These are phyloP conservation scores for Hydrangea macrophylla DNA, from an alignment of 148 eudicot species.

Conservation along the genomic window DNA sequence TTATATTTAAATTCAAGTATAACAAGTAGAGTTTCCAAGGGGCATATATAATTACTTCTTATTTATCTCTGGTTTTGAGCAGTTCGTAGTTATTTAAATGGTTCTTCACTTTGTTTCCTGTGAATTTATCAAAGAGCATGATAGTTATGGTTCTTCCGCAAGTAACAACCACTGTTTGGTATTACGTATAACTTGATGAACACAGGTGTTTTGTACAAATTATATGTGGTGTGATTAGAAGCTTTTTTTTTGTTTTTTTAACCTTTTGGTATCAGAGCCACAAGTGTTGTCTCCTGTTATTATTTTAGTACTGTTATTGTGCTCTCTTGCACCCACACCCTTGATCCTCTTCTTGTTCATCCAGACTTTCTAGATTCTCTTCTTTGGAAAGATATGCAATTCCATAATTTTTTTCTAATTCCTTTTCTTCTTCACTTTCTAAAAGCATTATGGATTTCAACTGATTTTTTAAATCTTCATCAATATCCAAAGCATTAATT, in stretches of 20 bases:
- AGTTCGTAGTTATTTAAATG: not conserved
- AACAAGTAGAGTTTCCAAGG: not conserved
- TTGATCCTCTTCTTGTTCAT: no score
- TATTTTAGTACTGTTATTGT: no score
- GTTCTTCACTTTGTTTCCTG: not conserved
- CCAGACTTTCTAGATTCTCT: no score
- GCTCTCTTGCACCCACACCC: no score
- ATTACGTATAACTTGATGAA: not conserved
- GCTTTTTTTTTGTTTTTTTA: not conserved
- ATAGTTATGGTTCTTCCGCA: not conserved
- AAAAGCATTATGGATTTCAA: no score
- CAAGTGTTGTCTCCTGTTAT: no score
- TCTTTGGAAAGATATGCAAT: no score
- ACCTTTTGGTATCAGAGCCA: no score
- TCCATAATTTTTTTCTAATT: no score
- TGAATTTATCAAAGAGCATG: not conserved
- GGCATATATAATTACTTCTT: not conserved
- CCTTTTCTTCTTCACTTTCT: no score
- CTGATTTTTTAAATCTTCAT: no score
- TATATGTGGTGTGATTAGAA: not conserved
- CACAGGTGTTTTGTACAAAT: not conserved
- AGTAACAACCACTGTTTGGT: not conserved
- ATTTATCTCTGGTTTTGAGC: not conserved
- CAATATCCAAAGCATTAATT: no score
- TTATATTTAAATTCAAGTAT: not conserved